Conservation (phyloP, 2,329 filamentous ascomycete genomes). For the Cladobotryum mycophilum region DNA sequence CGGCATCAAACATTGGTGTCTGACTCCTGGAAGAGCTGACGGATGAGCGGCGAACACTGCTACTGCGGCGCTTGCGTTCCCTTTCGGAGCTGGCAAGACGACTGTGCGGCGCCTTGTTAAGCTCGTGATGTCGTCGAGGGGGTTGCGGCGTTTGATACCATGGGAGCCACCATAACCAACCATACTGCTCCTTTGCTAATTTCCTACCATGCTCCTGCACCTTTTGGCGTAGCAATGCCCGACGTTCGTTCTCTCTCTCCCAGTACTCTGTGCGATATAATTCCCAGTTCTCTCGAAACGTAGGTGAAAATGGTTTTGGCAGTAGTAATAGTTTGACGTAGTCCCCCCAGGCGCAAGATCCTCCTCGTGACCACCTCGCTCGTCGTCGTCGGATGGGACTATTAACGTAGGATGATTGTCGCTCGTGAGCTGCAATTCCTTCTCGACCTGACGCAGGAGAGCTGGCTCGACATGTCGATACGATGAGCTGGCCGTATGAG, state of each 20-base stretch:
- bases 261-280: conserved; percentile 90
- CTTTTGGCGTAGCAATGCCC: conserved; percentile 64
- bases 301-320: conserved; percentile 90
- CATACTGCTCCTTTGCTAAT: conserved; percentile 59
- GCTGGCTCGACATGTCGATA: conserved; percentile 72
- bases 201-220: conserved; percentile 63
- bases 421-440: conserved; percentile 44
- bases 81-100: conserved; percentile 38
- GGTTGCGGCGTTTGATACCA: conserved; percentile 43
- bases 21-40: conserved; percentile 45
- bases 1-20: conserved; percentile 45
- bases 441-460: conserved; percentile 54
- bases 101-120: conserved; percentile 32
- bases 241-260: conserved; percentile 91
- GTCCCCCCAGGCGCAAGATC: conserved; percentile 83
- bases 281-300: conserved; percentile 96
- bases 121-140: conserved; percentile 25
- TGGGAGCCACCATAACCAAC: conserved; percentile 83
- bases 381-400: conserved; percentile 48
- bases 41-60: conserved; percentile 47
- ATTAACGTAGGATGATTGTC: conserved; percentile 37
- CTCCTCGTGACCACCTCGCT: conserved; percentile 70
- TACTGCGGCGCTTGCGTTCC: conserved; percentile 45
- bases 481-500: conserved; percentile 58
- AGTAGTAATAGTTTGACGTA: conserved; percentile 85